Evolutionary conservation across 345 rosid species (phyloP).

Genomic region (Euphorbia peplus): DNA sequence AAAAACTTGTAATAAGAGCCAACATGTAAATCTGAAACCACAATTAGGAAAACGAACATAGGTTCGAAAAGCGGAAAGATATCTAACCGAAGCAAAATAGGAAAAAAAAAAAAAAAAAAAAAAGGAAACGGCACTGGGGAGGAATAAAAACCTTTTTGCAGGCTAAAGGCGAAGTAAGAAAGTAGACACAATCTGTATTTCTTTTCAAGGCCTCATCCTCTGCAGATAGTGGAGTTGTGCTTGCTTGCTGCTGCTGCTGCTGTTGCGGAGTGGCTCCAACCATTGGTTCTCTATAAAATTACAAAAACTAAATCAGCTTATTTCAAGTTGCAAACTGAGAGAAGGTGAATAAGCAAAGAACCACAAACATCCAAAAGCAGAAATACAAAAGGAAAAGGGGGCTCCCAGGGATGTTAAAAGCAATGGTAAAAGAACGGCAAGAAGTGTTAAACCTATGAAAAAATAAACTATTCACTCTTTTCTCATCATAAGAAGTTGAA

Average conservation of each 20-base stretch:
- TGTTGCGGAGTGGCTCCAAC: constrained; percentile 50
- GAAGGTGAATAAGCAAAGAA: background rate
- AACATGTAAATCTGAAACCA: constrained; percentile 40
- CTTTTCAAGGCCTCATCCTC: constrained; percentile 85
- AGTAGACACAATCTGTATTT: constrained; percentile 94
- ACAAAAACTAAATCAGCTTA: background rate
- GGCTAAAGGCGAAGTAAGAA: constrained; percentile 91
- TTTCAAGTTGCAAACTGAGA: background rate
- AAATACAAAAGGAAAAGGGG: background rate
- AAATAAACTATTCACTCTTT: background rate
- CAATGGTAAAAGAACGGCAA: background rate
- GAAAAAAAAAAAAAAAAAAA: background rate
- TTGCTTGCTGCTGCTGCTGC: constrained; percentile 30
- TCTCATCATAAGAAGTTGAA: background rate
- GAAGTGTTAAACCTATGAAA: background rate
- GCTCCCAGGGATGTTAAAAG: background rate
- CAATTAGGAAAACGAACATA: constrained; percentile 8
- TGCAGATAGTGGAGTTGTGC: constrained; percentile 27
- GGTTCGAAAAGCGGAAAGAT: background rate
- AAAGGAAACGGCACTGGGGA: too few species aligned
- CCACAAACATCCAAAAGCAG: background rate
- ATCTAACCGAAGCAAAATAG: background rate
- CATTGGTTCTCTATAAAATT: constrained; percentile 37
- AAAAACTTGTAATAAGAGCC: background rate
- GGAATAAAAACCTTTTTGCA: constrained; percentile 82